These are phyloP conservation scores for Mastigamoeba balamuthi DNA, from an alignment of 78 protist genomes.

Conservation along the genomic window DNA sequence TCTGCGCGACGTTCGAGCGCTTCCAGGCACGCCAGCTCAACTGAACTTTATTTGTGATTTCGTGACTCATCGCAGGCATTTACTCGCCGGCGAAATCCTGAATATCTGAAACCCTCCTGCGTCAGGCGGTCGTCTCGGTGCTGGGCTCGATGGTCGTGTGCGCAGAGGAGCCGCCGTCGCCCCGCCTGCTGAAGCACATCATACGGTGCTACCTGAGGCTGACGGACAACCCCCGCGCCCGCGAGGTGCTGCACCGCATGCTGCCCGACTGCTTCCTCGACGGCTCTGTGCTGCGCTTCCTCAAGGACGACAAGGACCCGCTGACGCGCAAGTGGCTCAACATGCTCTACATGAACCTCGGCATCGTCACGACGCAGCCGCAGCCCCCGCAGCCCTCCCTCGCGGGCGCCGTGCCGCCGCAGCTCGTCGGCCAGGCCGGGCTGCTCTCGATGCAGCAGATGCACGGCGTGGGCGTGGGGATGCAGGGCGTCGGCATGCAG, in stretches of 20 bases:
- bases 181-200: constrained; percentile 87
- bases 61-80: no score
- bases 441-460: not conserved
- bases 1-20: constrained; percentile 82
- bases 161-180: constrained; percentile 56
- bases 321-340: not conserved
- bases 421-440: not conserved
- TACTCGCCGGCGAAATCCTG: no score
- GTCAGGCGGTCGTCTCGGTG: constrained; percentile 58
- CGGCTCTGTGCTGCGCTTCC: not conserved
- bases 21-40: constrained; percentile 62
- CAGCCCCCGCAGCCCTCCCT: not conserved
- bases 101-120: no score
- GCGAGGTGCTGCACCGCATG: not conserved
- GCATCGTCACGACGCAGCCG: not conserved
- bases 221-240: constrained; percentile 63
- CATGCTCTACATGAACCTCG: not conserved
- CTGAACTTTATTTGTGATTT: not conserved
- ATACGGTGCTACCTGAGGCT: constrained; percentile 93
- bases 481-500: no score
- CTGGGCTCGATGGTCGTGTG: constrained; percentile 39
- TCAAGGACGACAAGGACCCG: not conserved
- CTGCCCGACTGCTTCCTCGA: not conserved
- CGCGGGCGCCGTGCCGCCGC: not conserved
- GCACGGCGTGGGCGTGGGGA: no score